Evolutionary conservation across 495 filamentous ascomycete species (phyloP).

Genomic region (Penicillium maclennaniae): DNA sequence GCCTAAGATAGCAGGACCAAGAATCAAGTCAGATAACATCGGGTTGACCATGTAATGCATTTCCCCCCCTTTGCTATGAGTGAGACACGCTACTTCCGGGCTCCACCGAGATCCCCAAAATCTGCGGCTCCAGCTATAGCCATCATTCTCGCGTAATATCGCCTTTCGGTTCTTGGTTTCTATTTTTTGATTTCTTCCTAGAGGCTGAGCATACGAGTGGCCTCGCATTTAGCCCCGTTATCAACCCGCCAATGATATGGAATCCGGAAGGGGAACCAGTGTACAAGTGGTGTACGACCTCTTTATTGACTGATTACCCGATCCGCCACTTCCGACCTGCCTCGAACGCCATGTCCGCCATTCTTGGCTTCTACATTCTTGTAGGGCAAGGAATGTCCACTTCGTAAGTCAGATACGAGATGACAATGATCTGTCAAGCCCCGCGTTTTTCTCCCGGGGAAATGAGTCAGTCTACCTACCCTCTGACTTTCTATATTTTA

Average conservation of each 20-base stretch:
- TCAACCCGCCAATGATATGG: slow-evolving; percentile 19
- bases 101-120: slow-evolving; percentile 1
- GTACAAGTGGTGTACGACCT: background rate
- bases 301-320: slow-evolving; percentile 19
- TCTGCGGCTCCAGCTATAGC: slow-evolving; percentile 12
- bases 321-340: slow-evolving; percentile 16
- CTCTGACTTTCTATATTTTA: background rate
- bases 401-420: background rate
- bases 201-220: slow-evolving; percentile 5
- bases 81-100: slow-evolving; percentile 1
- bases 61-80: background rate
- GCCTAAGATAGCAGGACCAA: background rate
- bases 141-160: slow-evolving; percentile 24
- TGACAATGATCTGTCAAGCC: background rate
- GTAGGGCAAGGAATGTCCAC: background rate
- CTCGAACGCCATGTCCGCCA: background rate
- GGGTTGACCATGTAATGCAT: background rate
- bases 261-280: slow-evolving; percentile 10
- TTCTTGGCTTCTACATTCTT: slow-evolving; percentile 3
- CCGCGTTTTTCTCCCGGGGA: background rate
- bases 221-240: slow-evolving; percentile 18
- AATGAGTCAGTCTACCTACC: background rate
- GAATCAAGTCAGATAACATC: background rate
- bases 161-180: background rate
- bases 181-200: background rate